Evolutionary conservation across 1,284 basidiomycete species (phyloP).

Genomic region (Pascua sp.): DNA sequence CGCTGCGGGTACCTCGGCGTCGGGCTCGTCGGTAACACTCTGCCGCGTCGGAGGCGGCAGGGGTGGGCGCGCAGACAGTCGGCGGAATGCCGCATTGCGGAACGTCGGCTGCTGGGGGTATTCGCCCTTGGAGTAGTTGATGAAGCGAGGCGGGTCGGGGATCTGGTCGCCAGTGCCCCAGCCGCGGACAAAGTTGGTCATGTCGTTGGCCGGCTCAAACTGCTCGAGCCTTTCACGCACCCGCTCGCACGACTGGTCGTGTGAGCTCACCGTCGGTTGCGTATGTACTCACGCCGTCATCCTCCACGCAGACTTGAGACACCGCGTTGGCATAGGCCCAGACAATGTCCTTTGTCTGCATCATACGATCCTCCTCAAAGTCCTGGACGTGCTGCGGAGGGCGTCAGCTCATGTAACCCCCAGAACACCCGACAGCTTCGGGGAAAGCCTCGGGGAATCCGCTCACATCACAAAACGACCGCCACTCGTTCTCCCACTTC

Average conservation of each 20-base stretch:
- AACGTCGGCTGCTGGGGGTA: conserved; percentile 40
- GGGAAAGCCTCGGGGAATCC: neutral
- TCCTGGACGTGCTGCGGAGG: conserved; percentile 74
- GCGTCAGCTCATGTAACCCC: neutral
- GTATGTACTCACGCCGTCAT: conserved; percentile 74
- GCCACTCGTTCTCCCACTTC: conserved; percentile 95
- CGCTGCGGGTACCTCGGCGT: no score
- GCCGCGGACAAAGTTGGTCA: conserved; percentile 76
- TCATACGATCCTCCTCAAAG: conserved; percentile 87
- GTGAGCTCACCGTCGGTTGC: neutral
- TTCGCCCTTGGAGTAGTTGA: conserved; percentile 58
- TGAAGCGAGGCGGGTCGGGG: conserved; percentile 53
- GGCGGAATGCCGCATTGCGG: conserved; percentile 44
- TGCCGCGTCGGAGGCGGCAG: neutral
- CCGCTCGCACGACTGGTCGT: conserved; percentile 75
- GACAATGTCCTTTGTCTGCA: conserved; percentile 89
- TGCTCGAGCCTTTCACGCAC: conserved; percentile 76
- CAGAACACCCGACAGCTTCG: no score
- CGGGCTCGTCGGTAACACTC: neutral
- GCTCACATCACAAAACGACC: conserved; percentile 72
- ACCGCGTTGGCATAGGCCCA: conserved; percentile 96
- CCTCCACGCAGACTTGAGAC: conserved; percentile 89
- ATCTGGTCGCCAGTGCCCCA: conserved; percentile 81
- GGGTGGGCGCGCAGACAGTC: conserved; percentile 30
- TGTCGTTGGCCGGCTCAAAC: conserved; percentile 75